phyloP scores from a whole-genome alignment of 2,329 filamentous ascomycete species.

The Monosporascus sp. region DNA sequence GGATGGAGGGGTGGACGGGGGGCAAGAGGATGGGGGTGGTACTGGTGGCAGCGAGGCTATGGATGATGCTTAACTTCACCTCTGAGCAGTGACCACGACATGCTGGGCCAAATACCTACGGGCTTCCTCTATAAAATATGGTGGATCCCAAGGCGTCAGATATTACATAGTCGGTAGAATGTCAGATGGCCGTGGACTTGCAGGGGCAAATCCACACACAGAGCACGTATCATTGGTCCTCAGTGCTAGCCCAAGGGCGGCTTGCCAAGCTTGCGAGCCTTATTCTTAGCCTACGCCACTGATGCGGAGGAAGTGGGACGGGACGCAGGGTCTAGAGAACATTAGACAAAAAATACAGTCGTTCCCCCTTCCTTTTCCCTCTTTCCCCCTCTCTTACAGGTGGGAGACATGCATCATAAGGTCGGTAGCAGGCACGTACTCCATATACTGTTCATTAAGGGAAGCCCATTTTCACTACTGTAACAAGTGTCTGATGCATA shows the following conservation, averaged over 20 bases:
- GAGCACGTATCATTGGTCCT: background rate
- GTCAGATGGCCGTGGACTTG: background rate
- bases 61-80: background rate
- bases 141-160: background rate
- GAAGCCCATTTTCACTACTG: no score
- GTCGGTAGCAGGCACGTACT: no score
- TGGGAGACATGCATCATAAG: no score
- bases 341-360: background rate
- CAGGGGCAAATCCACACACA: background rate
- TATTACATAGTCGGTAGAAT: background rate
- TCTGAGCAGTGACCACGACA: no score
- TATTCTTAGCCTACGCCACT: conserved; percentile 28
- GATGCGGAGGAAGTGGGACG: conserved; percentile 27
- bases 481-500: no score
- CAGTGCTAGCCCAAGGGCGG: background rate
- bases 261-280: conserved; percentile 7
- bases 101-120: background rate
- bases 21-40: background rate
- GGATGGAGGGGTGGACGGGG: background rate
- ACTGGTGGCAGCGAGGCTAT: background rate
- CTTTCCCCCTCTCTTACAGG: no score
- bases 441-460: no score
- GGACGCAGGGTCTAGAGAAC: conserved; percentile 27
- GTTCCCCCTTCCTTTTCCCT: no score
- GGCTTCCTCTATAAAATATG: background rate